These are phyloP conservation scores for Suillus hirtellus DNA, from an alignment of 768 basidiomycete genomes.

Conservation along the genomic window DNA sequence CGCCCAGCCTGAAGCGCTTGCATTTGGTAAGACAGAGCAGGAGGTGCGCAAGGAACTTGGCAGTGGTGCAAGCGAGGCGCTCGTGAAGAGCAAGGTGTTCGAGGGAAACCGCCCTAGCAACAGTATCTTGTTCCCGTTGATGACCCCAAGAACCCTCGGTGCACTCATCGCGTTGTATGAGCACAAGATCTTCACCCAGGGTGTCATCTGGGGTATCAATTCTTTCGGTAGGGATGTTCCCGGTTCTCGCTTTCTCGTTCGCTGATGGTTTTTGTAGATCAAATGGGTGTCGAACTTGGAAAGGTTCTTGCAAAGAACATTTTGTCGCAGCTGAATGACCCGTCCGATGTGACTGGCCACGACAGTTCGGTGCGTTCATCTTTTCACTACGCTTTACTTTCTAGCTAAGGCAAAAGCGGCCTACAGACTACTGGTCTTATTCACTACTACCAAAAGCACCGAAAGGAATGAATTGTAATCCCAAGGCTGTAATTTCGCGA, in stretches of 20 bases:
- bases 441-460: conserved; percentile 92
- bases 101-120: conserved; percentile 97
- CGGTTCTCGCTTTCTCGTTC: conserved; percentile 1
- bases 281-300: conserved; percentile 99
- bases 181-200: conserved; percentile 99
- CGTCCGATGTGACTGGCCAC: conserved; percentile 80
- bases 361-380: conserved; percentile 68
- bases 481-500: background rate
- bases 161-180: conserved; percentile 91
- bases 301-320: conserved; percentile 98
- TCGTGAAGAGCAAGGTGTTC: conserved; percentile 97
- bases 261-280: conserved; percentile 52
- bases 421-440: conserved; percentile 90
- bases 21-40: conserved; percentile 96
- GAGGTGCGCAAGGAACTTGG: conserved; percentile 74
- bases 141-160: conserved; percentile 88
- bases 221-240: conserved; percentile 69
- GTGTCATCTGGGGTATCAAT: conserved; percentile 98
- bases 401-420: conserved; percentile 14
- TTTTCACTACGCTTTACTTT: background rate
- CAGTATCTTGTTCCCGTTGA: conserved; percentile 89
- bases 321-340: conserved; percentile 79
- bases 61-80: conserved; percentile 71
- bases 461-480: conserved; percentile 57
- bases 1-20: conserved; percentile 95